A percentile compares a stretch with the other conserved stretches of the same genome.
Conservation (phyloP, 331 rosid genomes). For the Pyrus hybrid region DNA sequence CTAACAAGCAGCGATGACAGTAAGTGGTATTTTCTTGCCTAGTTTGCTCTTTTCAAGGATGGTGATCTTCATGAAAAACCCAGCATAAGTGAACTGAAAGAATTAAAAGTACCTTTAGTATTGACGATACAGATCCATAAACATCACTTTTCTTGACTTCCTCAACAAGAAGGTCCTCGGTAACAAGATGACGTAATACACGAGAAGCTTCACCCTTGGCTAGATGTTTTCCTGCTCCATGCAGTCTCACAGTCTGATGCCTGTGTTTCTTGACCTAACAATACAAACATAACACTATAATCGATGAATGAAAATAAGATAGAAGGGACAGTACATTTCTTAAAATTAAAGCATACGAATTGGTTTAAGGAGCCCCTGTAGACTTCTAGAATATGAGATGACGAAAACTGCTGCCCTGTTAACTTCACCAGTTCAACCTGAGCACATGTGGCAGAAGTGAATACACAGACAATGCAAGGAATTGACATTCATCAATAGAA, state of each 20-base stretch:
- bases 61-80: neutral
- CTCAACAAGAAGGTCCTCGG: conserved; percentile 65
- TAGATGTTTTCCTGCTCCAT: conserved; percentile 87
- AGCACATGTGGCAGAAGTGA: conserved; percentile 2
- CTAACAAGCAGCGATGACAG: conserved; percentile 1
- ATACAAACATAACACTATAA: too few relatives aligned
- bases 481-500: neutral
- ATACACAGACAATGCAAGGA: neutral
- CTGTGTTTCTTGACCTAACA: too few relatives aligned
- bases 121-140: conserved; percentile 88
- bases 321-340: too few relatives aligned
- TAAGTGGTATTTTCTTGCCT: conserved; percentile 5
- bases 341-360: too few relatives aligned
- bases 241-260: conserved; percentile 55
- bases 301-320: too few relatives aligned
- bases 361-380: too few relatives aligned
- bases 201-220: conserved; percentile 92
- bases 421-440: conserved; percentile 80
- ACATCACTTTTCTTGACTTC: conserved; percentile 88
- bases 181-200: conserved; percentile 78
- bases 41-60: neutral
- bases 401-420: conserved; percentile 71
- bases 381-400: too few relatives aligned
- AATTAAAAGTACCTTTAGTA: conserved; percentile 51
- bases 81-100: neutral